Base-by-base conservation (phyloP, 2,329 filamentous ascomycete species). In the Ophiostoma sp. region DNA sequence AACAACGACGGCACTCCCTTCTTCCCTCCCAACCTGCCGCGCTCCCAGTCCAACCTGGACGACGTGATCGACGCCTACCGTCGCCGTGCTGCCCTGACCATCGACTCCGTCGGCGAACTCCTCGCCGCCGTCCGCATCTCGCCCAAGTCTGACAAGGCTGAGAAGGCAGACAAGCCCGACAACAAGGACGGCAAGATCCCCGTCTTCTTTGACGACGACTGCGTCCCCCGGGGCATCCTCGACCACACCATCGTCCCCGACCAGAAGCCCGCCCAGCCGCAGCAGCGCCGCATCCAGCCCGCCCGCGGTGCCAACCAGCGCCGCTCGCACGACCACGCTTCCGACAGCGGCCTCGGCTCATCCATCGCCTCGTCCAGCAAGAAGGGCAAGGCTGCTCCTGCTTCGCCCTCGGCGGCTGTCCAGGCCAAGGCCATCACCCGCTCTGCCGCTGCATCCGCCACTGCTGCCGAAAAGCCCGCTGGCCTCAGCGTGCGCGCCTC, bases 261-360 rank as follows among this genome's bases (percentile, higher is more conserved):
- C 75, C 75, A 82, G 76, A 79, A 55, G 49, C n/a, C 49, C n/a
- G 45, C 14, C 49, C 42, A 45, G 47, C 47, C 12, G 82, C 69
- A 81, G 82, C 70, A 41, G 38, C 40, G 27, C 60, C 60, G 38
- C 16, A 27, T n/a, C 63, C 41, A 47, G 63, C 63, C 64, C 5
- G 45, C 78, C 82, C 84, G 71, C 84, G 84, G 69, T 62, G 70
- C 36, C 45, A 47, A 80, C 74, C 83, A 83, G 69, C 84, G 87
- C 75, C 80, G 81, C 70, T 82, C 82, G 64, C 64, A 88, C 75
- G 85, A 87, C 75, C 89, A 93, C 79, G 85, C 86, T 69, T 95
- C 92, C 16, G 93, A 97, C 80, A 96, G 93, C 77, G 93, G 92
- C 67, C 82, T 97, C 72, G 93, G 93, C 66, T 90, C 92, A 60